These are phyloP conservation scores for Sungouiozyma ichnusensis DNA, from an alignment of 805 yeast species.

Conservation along the genomic window DNA sequence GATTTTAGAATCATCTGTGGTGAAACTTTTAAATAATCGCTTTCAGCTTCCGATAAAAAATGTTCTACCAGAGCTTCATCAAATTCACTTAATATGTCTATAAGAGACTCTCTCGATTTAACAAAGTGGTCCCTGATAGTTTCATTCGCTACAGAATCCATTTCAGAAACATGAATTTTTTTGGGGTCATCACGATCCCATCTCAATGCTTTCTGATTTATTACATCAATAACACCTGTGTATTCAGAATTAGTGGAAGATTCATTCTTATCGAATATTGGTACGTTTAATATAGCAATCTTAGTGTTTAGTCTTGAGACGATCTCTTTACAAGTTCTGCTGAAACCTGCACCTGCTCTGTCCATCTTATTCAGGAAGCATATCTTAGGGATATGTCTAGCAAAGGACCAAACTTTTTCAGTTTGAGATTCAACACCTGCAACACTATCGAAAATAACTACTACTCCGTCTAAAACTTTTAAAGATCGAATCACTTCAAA, in stretches of 20 bases:
- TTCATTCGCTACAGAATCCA: constrained; percentile 37
- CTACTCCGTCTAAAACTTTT: constrained; percentile 89
- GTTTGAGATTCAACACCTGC: constrained; percentile 99
- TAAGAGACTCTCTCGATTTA: constrained; percentile 58
- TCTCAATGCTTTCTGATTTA: constrained; percentile 39
- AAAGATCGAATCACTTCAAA: constrained; percentile 87
- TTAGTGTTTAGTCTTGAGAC: constrained; percentile 64
- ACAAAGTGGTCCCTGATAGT: constrained; percentile 37
- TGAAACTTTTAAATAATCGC: constrained; percentile 58
- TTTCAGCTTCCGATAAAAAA: constrained; percentile 58
- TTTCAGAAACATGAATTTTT: constrained; percentile 33
- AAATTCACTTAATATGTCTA: constrained; percentile 75
- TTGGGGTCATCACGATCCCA: constrained; percentile 34
- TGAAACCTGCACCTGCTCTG: constrained; percentile 88
- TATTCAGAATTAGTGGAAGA: constrained; percentile 26
- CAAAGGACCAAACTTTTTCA: constrained; percentile 92
- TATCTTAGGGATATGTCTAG: constrained; percentile 63
- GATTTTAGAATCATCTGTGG: constrained; percentile 43
- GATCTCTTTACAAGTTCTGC: constrained; percentile 79
- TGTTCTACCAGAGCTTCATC: constrained; percentile 72
- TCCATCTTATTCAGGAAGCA: constrained; percentile 93
- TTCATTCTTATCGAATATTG: constrained; percentile 44
- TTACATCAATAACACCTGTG: constrained; percentile 49
- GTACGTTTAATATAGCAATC: constrained; percentile 66
- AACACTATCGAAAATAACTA: constrained; percentile 85